Percentiles rank a stretch among this genome's conserved stretches.
Conservation (phyloP, 768 basidiomycete species). For the Termitomyces sp. region DNA sequence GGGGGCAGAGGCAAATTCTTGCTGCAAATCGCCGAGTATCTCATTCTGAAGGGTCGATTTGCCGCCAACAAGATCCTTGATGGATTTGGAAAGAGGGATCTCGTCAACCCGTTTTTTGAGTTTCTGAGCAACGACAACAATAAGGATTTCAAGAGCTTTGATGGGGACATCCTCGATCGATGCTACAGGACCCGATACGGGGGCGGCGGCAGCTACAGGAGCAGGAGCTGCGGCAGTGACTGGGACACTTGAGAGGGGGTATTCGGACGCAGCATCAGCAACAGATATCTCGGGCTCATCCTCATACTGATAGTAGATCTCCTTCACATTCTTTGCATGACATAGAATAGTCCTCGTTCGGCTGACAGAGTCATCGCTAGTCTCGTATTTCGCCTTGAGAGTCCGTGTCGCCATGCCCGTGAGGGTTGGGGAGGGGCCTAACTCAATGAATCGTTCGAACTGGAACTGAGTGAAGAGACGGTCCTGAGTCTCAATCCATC, state of each 20-base stretch:
- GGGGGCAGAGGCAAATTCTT: conserved; percentile 91
- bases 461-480: conserved; percentile 79
- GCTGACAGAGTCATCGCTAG: conserved; percentile 78
- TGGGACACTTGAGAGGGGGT: conserved; percentile 27
- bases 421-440: conserved; percentile 94
- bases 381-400: conserved; percentile 90
- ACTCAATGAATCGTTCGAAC: conserved; percentile 92
- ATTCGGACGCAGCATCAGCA: conserved; percentile 28
- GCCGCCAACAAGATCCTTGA: conserved; percentile 97
- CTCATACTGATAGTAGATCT: conserved; percentile 97
- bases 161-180: conserved; percentile 87
- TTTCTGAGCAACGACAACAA: conserved; percentile 92
- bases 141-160: conserved; percentile 85
- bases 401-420: conserved; percentile 93
- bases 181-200: conserved; percentile 58
- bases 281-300: conserved; percentile 58
- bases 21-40: conserved; percentile 93
- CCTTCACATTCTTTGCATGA: conserved; percentile 92
- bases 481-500: conserved; percentile 99
- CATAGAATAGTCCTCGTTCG: conserved; percentile 80
- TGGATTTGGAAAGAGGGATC: conserved; percentile 85
- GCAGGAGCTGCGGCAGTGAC: conserved; percentile 35
- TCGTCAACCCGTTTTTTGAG: conserved; percentile 93
- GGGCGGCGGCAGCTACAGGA: conserved; percentile 34
- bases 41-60: conserved; percentile 99